Conservation (phyloP, 495 filamentous ascomycete genomes). For the Xylaria venustula region DNA sequence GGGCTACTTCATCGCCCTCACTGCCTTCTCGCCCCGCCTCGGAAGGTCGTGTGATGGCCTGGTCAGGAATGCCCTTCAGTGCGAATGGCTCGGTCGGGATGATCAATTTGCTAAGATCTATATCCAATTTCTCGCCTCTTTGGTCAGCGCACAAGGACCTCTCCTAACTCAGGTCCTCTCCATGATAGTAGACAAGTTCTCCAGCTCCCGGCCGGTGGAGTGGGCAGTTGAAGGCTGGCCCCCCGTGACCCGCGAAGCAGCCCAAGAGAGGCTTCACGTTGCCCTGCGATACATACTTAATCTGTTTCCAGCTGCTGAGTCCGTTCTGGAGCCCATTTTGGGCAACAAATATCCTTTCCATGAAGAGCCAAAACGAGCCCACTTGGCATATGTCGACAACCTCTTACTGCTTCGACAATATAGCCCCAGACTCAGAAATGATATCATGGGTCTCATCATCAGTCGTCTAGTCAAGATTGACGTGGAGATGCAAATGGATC, state of each 20-base stretch:
- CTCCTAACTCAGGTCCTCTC: slow-evolving; percentile 56
- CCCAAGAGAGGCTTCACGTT: slow-evolving; percentile 70
- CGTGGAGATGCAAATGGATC: slow-evolving; percentile 87
- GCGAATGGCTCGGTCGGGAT: slow-evolving; percentile 82
- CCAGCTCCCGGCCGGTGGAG: slow-evolving; percentile 46
- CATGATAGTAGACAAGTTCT: slow-evolving; percentile 78
- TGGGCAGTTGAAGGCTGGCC: slow-evolving; percentile 61
- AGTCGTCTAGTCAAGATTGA: slow-evolving; percentile 88
- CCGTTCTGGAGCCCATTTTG: slow-evolving; percentile 64
- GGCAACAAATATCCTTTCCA: slow-evolving; percentile 69
- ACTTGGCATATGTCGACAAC: slow-evolving; percentile 77
- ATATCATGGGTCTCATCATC: slow-evolving; percentile 80
- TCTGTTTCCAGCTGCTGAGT: slow-evolving; percentile 70
- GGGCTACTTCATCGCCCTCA: slow-evolving; percentile 74
- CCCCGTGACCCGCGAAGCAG: slow-evolving; percentile 54
- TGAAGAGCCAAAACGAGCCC: slow-evolving; percentile 67
- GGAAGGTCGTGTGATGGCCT: slow-evolving; percentile 68
- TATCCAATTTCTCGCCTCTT: slow-evolving; percentile 73
- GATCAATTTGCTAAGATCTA: slow-evolving; percentile 77
- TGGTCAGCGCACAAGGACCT: slow-evolving; percentile 74
- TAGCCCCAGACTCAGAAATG: slow-evolving; percentile 73
- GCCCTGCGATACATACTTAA: slow-evolving; percentile 72
- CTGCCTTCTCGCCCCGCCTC: slow-evolving; percentile 68
- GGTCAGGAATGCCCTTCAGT: slow-evolving; percentile 68
- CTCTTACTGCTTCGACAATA: slow-evolving; percentile 71